Evolutionary conservation across 2,329 filamentous ascomycete species (phyloP), one percentile per base, ranked within the genome.

Genomic region (Myriosclerotinia scirpicola): DNA sequence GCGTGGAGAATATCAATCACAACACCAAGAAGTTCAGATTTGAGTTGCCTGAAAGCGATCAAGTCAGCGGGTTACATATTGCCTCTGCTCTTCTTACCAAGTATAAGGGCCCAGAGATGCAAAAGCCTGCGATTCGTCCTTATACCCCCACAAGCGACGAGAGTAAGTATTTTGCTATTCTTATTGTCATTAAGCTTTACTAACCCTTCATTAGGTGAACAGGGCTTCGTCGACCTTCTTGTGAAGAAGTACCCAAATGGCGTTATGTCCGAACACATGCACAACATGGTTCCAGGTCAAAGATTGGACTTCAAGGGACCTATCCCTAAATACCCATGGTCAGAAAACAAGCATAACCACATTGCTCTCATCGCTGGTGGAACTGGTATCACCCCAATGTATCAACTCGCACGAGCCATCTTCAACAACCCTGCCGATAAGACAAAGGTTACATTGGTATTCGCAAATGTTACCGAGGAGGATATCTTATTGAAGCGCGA

Each of bases 311-410:
- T 99, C 83, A 98, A 99, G 85, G 95, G 95, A 22, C 95, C 95
- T 2, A 87, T 99, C 50, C 91, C 92, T 75, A 99, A 99, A 81
- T 98, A 97, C 80, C 80, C 87, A 42, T 98, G 93, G 93, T 77
- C 86, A 64, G 76, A 89, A 73, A 98, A 98, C 86, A 97, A 97
- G 86, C 93, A 97, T 82, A 82, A 91, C 69, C 93, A 98, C 83
- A 87, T 96, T 74, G 89, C 87, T 50, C 83, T 94, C 71, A 86
- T 99, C 70, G 92, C 94, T n/a, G 95, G 95, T 74, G 95, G 95
- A 71, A 97, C 95, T 9, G 95, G 95, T 69, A 96, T 99, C 79
- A 95, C 95, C 14, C 95, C 95, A 73, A 97, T 98, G 94, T 98
- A 91, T 84, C 95, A 99, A 84, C 88, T 99, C 55, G 84, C 87